Evolutionary conservation across 768 basidiomycete genomes (phyloP).

Genomic region (Gloeostereum incarnatum): DNA sequence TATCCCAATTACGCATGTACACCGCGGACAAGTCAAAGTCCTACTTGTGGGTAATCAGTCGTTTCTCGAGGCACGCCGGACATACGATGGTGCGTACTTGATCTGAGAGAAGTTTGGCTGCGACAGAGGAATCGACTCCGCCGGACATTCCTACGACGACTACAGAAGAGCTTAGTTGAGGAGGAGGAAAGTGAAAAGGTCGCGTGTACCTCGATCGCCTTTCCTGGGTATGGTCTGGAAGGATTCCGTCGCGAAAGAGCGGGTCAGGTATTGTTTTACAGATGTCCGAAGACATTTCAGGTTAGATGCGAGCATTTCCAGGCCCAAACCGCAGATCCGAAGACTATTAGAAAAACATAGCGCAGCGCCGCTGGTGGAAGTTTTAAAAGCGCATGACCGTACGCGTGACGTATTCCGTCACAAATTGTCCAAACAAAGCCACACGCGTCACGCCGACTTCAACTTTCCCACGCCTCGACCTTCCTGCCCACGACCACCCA

Average conservation of each 20-base stretch:
- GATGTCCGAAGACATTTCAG: not conserved
- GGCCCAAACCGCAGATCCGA: too few relatives aligned
- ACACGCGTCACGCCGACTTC: not conserved
- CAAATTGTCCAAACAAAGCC: not conserved
- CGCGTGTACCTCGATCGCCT: too few relatives aligned
- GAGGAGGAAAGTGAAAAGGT: too few relatives aligned
- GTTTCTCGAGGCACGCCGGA: not conserved
- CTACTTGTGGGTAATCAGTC: conserved; percentile 23
- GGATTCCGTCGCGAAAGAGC: not conserved
- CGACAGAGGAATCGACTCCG: conserved; percentile 90
- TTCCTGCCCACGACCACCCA: not conserved
- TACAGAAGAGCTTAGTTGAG: too few relatives aligned
- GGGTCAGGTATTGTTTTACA: not conserved
- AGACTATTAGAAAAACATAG: not conserved
- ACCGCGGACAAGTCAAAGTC: conserved; percentile 80
- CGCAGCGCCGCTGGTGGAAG: not conserved
- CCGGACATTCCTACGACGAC: conserved; percentile 93
- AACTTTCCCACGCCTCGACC: not conserved
- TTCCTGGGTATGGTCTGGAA: too few relatives aligned
- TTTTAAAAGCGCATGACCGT: too few relatives aligned
- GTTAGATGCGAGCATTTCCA: too few relatives aligned
- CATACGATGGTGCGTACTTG: conserved; percentile 29
- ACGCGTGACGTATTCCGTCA: not conserved
- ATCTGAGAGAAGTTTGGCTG: conserved; percentile 67
- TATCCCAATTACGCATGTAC: conserved; percentile 97